Percentiles rank a stretch among this genome's conserved stretches.
Evolutionary conservation across 768 basidiomycete genomes (phyloP).

Genomic region (Daedaleopsis nitida): DNA sequence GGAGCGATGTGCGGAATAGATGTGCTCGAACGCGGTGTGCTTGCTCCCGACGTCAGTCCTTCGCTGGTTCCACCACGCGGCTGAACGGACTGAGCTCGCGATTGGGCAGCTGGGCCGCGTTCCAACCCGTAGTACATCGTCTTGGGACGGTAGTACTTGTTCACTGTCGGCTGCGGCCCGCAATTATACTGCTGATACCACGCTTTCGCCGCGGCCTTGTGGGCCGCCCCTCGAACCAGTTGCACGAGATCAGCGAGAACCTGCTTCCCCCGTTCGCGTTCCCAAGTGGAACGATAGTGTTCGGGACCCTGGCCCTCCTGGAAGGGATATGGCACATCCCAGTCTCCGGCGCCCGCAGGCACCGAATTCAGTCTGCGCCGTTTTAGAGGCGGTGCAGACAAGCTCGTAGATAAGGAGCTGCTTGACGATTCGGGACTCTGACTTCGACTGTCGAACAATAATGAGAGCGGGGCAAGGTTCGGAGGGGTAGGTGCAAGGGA

Average conservation of each 20-base stretch:
- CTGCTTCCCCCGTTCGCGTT: constrained; percentile 60
- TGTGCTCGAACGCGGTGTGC: background rate
- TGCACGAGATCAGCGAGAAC: constrained; percentile 61
- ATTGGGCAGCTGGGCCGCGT: constrained; percentile 1
- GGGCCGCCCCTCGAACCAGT: constrained; percentile 60
- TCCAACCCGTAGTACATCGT: constrained; percentile 35
- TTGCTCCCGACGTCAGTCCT: background rate
- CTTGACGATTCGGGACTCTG: background rate
- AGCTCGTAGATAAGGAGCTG: background rate
- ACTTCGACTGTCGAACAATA: background rate
- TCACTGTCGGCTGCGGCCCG: constrained; percentile 26
- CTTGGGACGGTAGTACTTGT: constrained; percentile 36
- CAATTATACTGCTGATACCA: constrained; percentile 29
- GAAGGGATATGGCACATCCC: constrained; percentile 86
- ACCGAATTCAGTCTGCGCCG: constrained; percentile 66
- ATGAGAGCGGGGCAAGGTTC: constrained; percentile 1
- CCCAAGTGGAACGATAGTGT: constrained; percentile 67
- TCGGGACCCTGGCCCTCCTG: constrained; percentile 68
- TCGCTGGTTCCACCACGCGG: background rate
- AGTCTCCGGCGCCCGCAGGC: constrained; percentile 79
- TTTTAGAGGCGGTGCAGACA: constrained; percentile 43
- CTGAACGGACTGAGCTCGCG: background rate
- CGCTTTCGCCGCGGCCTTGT: constrained; percentile 61
- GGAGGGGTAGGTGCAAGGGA: constrained; percentile 9
- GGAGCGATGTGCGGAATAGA: background rate